Base-by-base conservation (phyloP, 192 early-diverging fungal genomes). In the Geranomyces variabilis region DNA sequence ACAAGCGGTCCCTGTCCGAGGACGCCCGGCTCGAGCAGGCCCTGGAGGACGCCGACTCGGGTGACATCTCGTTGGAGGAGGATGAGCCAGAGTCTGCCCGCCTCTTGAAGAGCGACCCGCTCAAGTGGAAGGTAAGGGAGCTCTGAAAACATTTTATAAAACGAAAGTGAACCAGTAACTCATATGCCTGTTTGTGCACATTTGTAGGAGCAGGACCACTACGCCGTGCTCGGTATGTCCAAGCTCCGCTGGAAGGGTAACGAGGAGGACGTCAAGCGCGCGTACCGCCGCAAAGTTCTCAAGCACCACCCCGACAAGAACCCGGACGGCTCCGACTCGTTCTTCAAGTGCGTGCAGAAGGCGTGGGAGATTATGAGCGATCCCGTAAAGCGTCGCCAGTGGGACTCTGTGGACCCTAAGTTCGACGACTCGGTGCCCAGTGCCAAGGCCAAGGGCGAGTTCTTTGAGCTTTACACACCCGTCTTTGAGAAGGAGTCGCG, bases 301-400 rank as follows among this genome's bases (percentile, higher is more conserved):
- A 91, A 92, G 55, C 95, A 98, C 86, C 97, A 99, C 77, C 97
- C 97, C 44, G 97, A 99, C 84, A 99, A 99, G 91, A 96, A 96
- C 86, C 93, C 92, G 21, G 83, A 80, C 28, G 75, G 60, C 56
- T 93, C 95, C 73, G 97, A 99, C 83, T 83, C 89, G n/a, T 97
- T 98, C 86, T 99, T 99, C 92, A 99, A 99, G 88, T 99, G 97
- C 80, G 92, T 98, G 63, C 94, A 97, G 76, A 89, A 87, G 75
- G 96, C 97, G 12, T 94, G 89, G 80, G 96, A 99, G 75, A 91
- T 94, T 24, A 85, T 99, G 75, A 93, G 88, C 63, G 93, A 99
- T 81, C 89, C 88, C 19, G 86, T 85, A 53, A 92, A 92, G 82
- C 89, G 97, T 78, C 88, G 89, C 61, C 93, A 97, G 83, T 99